phyloP scores from a whole-genome alignment of 768 basidiomycete genomes.

The Pisolithus orientalis region DNA sequence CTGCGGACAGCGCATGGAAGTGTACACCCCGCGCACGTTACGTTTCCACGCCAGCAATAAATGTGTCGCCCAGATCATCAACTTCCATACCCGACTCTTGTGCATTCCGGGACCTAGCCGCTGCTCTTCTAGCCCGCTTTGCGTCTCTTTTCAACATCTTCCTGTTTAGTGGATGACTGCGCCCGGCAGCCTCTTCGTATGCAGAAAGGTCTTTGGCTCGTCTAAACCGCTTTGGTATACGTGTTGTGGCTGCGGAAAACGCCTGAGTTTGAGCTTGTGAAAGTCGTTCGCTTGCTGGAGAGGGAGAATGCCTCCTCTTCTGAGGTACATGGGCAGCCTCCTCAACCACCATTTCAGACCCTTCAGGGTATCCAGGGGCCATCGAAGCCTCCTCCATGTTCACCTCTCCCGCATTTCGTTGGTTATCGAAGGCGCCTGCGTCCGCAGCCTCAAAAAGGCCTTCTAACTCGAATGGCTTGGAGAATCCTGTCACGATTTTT shows the following conservation, averaged over 20 bases:
- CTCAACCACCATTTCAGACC: slow-evolving; percentile 31
- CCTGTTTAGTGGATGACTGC: slow-evolving; percentile 44
- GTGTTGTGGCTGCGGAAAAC: not conserved
- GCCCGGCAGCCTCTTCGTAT: slow-evolving; percentile 45
- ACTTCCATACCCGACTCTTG: slow-evolving; percentile 27
- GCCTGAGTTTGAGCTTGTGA: not conserved
- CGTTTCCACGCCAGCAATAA: slow-evolving; percentile 6
- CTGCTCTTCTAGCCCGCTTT: slow-evolving; percentile 54
- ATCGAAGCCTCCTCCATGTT: slow-evolving; percentile 39
- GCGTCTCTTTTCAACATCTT: slow-evolving; percentile 56
- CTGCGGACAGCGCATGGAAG: too few species aligned
- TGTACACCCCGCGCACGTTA: not conserved
- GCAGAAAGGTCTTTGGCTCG: slow-evolving; percentile 47
- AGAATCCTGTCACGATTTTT: slow-evolving; percentile 64
- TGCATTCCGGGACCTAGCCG: slow-evolving; percentile 21
- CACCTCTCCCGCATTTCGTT: slow-evolving; percentile 31
- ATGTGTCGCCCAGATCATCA: slow-evolving; percentile 4
- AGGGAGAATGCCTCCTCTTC: slow-evolving; percentile 17
- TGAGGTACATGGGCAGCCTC: slow-evolving; percentile 32
- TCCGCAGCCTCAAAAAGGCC: slow-evolving; percentile 80
- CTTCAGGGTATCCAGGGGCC: slow-evolving; percentile 19
- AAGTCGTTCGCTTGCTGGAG: not conserved
- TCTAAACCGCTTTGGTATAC: slow-evolving; percentile 54
- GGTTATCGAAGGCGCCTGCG: slow-evolving; percentile 65
- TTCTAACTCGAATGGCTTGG: slow-evolving; percentile 74